These are phyloP conservation scores for Trypanosoma rangeli DNA, from an alignment of 208 protist species.

Conservation along the genomic window DNA sequence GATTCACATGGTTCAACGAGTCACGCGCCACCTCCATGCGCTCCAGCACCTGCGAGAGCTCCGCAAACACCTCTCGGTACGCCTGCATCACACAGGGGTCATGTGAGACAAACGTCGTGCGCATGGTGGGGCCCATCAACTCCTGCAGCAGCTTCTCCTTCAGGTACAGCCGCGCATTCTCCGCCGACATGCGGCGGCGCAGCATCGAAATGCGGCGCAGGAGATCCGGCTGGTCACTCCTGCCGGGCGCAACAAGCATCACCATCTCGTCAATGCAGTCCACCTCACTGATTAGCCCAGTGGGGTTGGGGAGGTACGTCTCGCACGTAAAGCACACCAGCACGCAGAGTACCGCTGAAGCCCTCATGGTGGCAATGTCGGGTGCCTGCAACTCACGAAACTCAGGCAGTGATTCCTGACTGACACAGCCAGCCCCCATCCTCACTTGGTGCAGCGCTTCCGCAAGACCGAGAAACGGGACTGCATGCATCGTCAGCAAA, in stretches of 20 bases:
- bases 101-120: conserved; percentile 55
- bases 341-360: conserved; percentile 38
- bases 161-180: conserved; percentile 55
- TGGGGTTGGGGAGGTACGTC: conserved; percentile 67
- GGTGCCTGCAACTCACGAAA: background rate
- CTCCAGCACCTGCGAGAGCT: conserved; percentile 61
- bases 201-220: conserved; percentile 75
- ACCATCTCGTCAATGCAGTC: conserved; percentile 89
- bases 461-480: conserved; percentile 49
- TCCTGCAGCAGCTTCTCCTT: conserved; percentile 82
- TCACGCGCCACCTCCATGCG: conserved; percentile 80
- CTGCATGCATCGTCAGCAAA: conserved; percentile 67
- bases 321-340: conserved; percentile 66
- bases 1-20: conserved; percentile 81
- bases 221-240: conserved; percentile 82
- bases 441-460: conserved; percentile 51
- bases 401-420: background rate
- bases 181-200: conserved; percentile 69
- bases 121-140: conserved; percentile 68
- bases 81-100: conserved; percentile 1
- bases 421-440: conserved; percentile 20
- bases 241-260: conserved; percentile 73
- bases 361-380: conserved; percentile 9
- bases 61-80: conserved; percentile 38
- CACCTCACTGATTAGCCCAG: conserved; percentile 74